Evolutionary conservation across 2,329 filamentous ascomycete species (phyloP), one percentile per base, ranked within the genome.

Genomic region (Periconia digitata): DNA sequence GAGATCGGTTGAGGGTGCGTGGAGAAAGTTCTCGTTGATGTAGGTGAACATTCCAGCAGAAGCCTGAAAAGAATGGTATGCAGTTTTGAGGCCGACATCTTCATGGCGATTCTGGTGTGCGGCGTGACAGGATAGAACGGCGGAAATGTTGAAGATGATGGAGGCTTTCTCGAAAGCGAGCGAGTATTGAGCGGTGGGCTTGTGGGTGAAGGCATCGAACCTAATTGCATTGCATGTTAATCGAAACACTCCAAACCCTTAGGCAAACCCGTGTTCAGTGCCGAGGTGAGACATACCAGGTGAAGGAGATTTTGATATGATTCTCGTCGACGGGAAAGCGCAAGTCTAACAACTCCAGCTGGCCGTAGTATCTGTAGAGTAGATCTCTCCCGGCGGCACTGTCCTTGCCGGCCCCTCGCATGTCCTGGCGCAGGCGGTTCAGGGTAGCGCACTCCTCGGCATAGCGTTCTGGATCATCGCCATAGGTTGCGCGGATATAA

Each of bases 31-130:
- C 75, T 99, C 94, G 73, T 99, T 99, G 76, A 99, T 99, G 66
- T 99, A 99, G 44, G 92, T 97, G 72, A 97, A 99, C 94, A 99
- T 99, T 76, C 94, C 94, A 8, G 94, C 94, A 7, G 92, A 92
- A 35, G 94, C 94, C 72, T 99, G 94, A 76, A 97, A 97, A 17
- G 92, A 96, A 72, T 99, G 92, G 70, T 97, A 99, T 16, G 94
- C 90, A 13, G 91, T 92, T 76, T 99, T 99, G 69, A 97, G 82
- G 27, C 92, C 92, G 6, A 88, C 82, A 66, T 99, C 94, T 68
- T 97, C 92, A 55, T 89, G 88, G 42, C 94, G 85, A 60, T 94
- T 92, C 74, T 99, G 95, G 66, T 89, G 83, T 37, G 92, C 91
- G 52, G 92, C 94, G 79, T 99, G 90, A 66, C 92, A 96, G 45